Percentiles rank a stretch among this genome's conserved stretches.
These are phyloP conservation scores for Triglochin maritima DNA, from an alignment of 106 monocot genomes.

Conservation along the genomic window DNA sequence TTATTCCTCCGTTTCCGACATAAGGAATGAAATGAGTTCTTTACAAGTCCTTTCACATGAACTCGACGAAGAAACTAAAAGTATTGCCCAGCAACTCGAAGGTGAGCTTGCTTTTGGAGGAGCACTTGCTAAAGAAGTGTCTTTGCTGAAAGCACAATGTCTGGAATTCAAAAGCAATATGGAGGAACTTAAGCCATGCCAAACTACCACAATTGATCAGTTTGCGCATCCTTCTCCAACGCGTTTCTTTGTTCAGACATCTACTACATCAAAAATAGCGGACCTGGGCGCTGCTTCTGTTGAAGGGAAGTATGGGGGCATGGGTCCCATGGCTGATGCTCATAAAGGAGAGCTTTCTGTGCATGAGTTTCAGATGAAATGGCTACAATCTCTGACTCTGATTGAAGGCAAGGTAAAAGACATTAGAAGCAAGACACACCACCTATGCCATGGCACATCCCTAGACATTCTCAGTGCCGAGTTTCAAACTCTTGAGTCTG, in stretches of 20 bases:
- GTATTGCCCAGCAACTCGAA: constrained; percentile 41
- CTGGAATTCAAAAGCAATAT: constrained; percentile 54
- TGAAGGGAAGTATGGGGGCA: constrained; percentile 8
- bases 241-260: background rate
- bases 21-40: constrained; percentile 66
- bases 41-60: constrained; percentile 48
- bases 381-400: constrained; percentile 45
- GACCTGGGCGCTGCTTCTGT: constrained; percentile 3
- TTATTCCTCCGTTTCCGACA: constrained; percentile 61
- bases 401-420: constrained; percentile 55
- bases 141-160: constrained; percentile 64
- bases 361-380: constrained; percentile 22
- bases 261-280: background rate
- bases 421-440: constrained; percentile 48
- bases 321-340: background rate
- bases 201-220: constrained; percentile 1
- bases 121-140: constrained; percentile 50
- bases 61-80: constrained; percentile 60
- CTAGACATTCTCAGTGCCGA: constrained; percentile 40
- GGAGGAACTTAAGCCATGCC: constrained; percentile 38
- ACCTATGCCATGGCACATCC: constrained; percentile 25
- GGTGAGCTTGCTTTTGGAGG: constrained; percentile 61
- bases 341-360: background rate
- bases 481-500: constrained; percentile 43
- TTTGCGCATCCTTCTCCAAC: background rate